Base-by-base conservation (phyloP, 2,329 filamentous ascomycete genomes). In the Xylaria sp. region DNA sequence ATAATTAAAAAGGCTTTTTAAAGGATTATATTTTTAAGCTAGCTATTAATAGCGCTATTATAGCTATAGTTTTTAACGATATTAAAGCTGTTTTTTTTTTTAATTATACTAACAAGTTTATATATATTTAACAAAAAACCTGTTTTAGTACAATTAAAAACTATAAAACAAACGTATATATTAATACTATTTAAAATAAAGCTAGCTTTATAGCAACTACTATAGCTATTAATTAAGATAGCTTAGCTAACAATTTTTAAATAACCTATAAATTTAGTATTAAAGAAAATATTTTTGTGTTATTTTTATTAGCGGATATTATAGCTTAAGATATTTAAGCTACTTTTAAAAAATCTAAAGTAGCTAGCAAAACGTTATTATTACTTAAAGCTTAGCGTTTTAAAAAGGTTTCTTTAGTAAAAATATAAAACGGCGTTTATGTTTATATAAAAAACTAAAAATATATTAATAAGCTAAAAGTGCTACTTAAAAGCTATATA, bases 1-100 rank as follows among this genome's bases (percentile, higher is more conserved):
- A 20, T 20, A 53, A 36, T 38, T 20, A 36, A 22, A 22, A 22
- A 1, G 31, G n/a, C 17, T 53, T 53, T 20, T 13, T 13, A 3
- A 17, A 53, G 22, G 13, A 53, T 53, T 53, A 53, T 36, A 20
- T 53, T 1, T 53, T 53, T 53, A 53, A 36, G 7, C n/a, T 38
- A 22, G 22, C 2, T 0, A 20, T 20, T 36, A 36, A 36, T 11
- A 22, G 31, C 6, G 29, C 17, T 36, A 36, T 36, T 33, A 13
- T 22, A 36, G n/a, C 29, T 38, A 13, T 53, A 36, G 31, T 36
- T 36, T 36, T 36, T 36, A 5, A 36, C 5, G 10, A 36, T 36
- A 36, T 36, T 36, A 36, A 36, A 36, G 31, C 31, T 10, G 31
- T 36, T 36, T 36, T 36, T 36, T 36, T 36, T 53, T 53, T 36